Evolutionary conservation across 345 rosid genomes (phyloP).

Genomic region (Aquilaria malaccensis): DNA sequence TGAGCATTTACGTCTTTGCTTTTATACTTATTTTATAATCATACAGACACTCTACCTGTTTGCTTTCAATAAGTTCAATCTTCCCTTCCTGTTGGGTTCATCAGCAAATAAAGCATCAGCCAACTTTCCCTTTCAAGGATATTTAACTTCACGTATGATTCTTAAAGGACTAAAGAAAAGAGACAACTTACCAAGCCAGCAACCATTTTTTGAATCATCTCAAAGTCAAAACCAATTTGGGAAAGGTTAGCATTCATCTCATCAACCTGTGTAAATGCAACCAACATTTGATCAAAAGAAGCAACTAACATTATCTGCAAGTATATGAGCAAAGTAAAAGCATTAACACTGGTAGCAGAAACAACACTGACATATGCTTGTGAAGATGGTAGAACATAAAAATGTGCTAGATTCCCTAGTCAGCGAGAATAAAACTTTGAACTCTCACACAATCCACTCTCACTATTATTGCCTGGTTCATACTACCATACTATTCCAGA

Average conservation of each 20-base stretch:
- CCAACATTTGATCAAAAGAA: conserved; percentile 12
- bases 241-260: conserved; percentile 68
- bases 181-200: conserved; percentile 63
- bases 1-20: conserved; percentile 5
- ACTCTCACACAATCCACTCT: neutral
- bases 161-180: conserved; percentile 6
- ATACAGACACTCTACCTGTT: conserved; percentile 44
- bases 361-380: neutral
- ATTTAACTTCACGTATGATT: neutral
- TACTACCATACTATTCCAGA: no score
- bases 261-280: conserved; percentile 43
- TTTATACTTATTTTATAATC: neutral
- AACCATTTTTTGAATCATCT: conserved; percentile 58
- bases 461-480: neutral
- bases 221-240: conserved; percentile 69
- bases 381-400: neutral
- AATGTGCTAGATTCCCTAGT: neutral
- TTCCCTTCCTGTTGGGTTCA: conserved; percentile 65
- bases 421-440: no score
- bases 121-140: neutral
- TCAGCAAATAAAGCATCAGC: conserved; percentile 15
- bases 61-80: conserved; percentile 67
- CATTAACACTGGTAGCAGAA: no score
- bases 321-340: no score
- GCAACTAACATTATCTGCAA: neutral